Evolutionary conservation across 2,329 filamentous ascomycete species (phyloP).

Genomic region (Pseudocercospora pini-densiflorae): DNA sequence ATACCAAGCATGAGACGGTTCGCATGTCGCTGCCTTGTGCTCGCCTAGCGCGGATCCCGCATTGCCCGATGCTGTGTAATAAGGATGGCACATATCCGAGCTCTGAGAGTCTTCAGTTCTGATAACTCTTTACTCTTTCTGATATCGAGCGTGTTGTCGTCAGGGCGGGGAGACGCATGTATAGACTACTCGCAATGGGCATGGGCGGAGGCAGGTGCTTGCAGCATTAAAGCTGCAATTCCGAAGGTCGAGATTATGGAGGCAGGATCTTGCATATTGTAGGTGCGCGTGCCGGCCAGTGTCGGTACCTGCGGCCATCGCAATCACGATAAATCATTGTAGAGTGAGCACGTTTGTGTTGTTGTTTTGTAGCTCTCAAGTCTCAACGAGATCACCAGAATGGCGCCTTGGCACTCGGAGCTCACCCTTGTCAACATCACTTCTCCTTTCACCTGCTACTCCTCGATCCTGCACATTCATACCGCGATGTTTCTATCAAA

Average conservation of each 20-base stretch:
- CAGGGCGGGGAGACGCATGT: not conserved
- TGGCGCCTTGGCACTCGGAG: not conserved
- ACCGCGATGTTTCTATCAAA: no score
- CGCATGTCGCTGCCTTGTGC: not conserved
- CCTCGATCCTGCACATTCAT: no score
- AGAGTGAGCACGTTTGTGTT: not conserved
- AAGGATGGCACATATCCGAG: not conserved
- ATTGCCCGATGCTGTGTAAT: not conserved
- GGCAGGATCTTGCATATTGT: no score
- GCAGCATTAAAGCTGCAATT: not conserved
- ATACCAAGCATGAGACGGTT: slow-evolving; percentile 2
- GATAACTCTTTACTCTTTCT: not conserved
- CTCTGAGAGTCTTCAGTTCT: not conserved
- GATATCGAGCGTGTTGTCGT: not conserved
- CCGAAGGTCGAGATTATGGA: no score
- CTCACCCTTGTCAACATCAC: no score
- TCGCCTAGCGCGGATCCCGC: not conserved
- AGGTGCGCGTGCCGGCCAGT: no score
- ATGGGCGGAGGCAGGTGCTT: not conserved
- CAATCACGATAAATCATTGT: not conserved
- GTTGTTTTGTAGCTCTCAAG: not conserved
- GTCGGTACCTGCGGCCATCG: no score
- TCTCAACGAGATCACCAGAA: not conserved
- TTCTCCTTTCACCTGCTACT: no score
- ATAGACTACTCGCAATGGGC: not conserved